Conservation (phyloP, 352 stramenopile species). For the Phytophthora rubi region DNA sequence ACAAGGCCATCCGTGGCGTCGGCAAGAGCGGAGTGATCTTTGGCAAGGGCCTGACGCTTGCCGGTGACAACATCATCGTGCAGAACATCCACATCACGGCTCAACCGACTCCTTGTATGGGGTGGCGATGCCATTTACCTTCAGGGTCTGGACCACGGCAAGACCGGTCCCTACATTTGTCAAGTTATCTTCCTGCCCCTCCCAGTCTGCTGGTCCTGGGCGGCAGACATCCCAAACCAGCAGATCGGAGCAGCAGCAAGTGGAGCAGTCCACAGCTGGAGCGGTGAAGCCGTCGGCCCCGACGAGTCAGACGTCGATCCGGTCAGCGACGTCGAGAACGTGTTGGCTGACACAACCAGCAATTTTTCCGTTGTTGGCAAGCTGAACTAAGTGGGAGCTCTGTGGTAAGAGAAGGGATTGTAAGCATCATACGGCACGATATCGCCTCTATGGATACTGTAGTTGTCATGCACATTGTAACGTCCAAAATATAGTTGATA, state of each 20-base stretch:
- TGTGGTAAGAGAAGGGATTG: not conserved
- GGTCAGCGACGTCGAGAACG: slow-evolving; percentile 6
- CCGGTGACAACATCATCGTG: slow-evolving; percentile 53
- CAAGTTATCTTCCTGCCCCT: not conserved
- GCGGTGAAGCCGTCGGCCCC: not conserved
- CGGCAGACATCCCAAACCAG: slow-evolving; percentile 5
- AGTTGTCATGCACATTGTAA: not conserved
- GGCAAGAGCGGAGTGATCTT: slow-evolving; percentile 46
- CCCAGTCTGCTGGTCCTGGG: not conserved
- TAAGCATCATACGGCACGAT: not conserved
- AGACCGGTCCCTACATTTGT: slow-evolving; percentile 14
- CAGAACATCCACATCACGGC: slow-evolving; percentile 59
- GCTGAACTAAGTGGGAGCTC: slow-evolving; percentile 10
- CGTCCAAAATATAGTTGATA: too few species aligned
- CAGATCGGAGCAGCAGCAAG: slow-evolving; percentile 1
- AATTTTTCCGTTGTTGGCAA: slow-evolving; percentile 19
- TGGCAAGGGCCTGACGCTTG: slow-evolving; percentile 46
- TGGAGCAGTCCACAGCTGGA: slow-evolving; percentile 6
- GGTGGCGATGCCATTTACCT: slow-evolving; percentile 42
- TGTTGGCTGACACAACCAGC: slow-evolving; percentile 11
- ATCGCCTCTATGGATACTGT: too few species aligned
- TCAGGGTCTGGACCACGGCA: slow-evolving; percentile 27
- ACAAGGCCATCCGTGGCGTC: slow-evolving; percentile 54
- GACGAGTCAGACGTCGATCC: slow-evolving; percentile 2
- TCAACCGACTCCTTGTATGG: slow-evolving; percentile 56